Evolutionary conservation across 164 flowering plant species (phyloP).

Genomic region (Paratinospora sagittata): DNA sequence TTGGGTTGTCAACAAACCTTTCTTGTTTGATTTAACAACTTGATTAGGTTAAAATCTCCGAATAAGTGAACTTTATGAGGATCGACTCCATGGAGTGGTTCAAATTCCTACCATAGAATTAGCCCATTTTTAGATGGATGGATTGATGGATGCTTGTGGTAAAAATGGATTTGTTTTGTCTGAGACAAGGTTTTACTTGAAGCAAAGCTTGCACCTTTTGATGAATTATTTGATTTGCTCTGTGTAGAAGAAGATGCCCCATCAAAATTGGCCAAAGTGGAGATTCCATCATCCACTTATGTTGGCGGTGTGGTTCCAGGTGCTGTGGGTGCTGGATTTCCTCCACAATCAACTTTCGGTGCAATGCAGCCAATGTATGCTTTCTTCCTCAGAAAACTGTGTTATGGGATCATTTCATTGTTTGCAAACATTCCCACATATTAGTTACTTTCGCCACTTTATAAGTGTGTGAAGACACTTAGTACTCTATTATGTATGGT

Average conservation of each 20-base stretch:
- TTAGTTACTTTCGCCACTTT: neutral
- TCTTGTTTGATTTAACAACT: no score
- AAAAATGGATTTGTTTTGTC: neutral
- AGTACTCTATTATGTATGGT: neutral
- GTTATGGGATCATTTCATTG: no score
- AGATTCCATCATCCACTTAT: slow-evolving; percentile 42
- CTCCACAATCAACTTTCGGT: slow-evolving; percentile 52
- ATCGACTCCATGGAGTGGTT: neutral
- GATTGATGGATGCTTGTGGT: neutral
- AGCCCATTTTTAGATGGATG: neutral
- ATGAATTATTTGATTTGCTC: neutral
- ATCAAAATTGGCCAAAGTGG: slow-evolving; percentile 65
- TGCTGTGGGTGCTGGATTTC: slow-evolving; percentile 50
- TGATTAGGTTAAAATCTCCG: no score
- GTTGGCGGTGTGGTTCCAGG: slow-evolving; percentile 52
- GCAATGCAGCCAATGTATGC: slow-evolving; percentile 55
- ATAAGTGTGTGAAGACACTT: neutral
- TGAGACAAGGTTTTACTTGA: neutral
- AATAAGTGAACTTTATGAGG: neutral
- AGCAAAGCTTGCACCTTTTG: neutral
- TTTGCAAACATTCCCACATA: no score
- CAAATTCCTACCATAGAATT: neutral
- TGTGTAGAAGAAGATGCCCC: slow-evolving; percentile 79
- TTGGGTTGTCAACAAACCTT: no score
- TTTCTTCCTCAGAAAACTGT: slow-evolving; percentile 1